These are phyloP conservation scores for Petunia axillaris DNA, from an alignment of 257 asterid genomes.

Conservation along the genomic window DNA sequence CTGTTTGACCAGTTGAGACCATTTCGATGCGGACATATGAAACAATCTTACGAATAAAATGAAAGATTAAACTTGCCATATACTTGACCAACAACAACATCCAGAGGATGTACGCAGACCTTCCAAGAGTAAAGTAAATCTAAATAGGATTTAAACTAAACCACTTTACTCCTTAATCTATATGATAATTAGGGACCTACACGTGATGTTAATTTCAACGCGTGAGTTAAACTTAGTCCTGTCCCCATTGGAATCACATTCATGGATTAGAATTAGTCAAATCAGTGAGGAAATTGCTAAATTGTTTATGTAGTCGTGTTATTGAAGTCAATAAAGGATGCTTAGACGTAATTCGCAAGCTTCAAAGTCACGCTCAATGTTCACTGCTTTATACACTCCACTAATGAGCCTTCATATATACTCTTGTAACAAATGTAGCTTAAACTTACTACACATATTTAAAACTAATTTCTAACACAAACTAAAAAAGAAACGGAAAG, in stretches of 20 bases:
- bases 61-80: no score
- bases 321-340: slow-evolving; percentile 5
- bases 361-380: slow-evolving; percentile 15
- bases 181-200: slow-evolving; percentile 18
- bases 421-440: background rate
- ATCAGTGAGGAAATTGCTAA: background rate
- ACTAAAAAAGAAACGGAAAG: no score
- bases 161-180: slow-evolving; percentile 4
- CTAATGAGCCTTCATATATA: background rate
- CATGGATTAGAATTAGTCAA: background rate
- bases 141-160: background rate
- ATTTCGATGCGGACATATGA: no score
- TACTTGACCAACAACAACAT: no score
- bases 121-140: no score
- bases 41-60: no score
- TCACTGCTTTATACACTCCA: background rate
- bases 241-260: background rate
- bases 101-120: no score
- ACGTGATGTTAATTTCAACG: slow-evolving; percentile 14
- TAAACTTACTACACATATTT: background rate
- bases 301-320: background rate
- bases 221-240: background rate
- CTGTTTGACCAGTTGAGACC: no score
- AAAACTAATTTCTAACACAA: background rate
- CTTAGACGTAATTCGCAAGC: background rate